phyloP scores from a whole-genome alignment of 2,329 filamentous ascomycete genomes.

The Colletotrichum spaethianum region DNA sequence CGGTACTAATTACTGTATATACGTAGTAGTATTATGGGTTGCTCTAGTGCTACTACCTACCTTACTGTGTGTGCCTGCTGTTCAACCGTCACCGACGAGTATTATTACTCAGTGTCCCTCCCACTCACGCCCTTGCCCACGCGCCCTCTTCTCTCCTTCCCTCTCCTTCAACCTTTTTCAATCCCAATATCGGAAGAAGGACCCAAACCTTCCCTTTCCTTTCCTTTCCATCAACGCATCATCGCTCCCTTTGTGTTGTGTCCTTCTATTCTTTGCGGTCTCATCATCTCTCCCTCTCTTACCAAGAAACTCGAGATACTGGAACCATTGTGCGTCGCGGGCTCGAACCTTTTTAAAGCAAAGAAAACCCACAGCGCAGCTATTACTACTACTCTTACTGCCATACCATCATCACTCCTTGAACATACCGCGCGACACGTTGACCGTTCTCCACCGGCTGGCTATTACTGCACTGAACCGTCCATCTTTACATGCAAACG shows the following conservation, averaged over 20 bases:
- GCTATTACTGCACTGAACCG: constrained; percentile 25
- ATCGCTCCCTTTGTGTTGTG: constrained; percentile 35
- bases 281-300: neutral
- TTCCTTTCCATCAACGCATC: constrained; percentile 1
- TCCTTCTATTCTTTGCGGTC: constrained; percentile 27
- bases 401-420: neutral
- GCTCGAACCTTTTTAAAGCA: constrained; percentile 29
- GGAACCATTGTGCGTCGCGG: constrained; percentile 28
- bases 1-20: neutral
- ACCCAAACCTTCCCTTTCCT: constrained; percentile 10
- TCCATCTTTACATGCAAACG: constrained; percentile 21
- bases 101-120: constrained; percentile 33
- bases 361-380: constrained; percentile 2
- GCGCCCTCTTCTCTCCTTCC: constrained; percentile 15
- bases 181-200: constrained; percentile 23
- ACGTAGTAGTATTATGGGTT: neutral
- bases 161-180: constrained; percentile 27
- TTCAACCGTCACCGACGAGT: constrained; percentile 13
- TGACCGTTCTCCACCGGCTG: constrained; percentile 38
- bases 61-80: too few relatives aligned
- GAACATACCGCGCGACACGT: constrained; percentile 28
- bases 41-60: neutral
- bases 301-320: constrained; percentile 17
- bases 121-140: constrained; percentile 12
- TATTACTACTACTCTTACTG: neutral